Evolutionary conservation across 192 early-diverging fungal genomes (phyloP).

Genomic region (Dispira simplex): DNA sequence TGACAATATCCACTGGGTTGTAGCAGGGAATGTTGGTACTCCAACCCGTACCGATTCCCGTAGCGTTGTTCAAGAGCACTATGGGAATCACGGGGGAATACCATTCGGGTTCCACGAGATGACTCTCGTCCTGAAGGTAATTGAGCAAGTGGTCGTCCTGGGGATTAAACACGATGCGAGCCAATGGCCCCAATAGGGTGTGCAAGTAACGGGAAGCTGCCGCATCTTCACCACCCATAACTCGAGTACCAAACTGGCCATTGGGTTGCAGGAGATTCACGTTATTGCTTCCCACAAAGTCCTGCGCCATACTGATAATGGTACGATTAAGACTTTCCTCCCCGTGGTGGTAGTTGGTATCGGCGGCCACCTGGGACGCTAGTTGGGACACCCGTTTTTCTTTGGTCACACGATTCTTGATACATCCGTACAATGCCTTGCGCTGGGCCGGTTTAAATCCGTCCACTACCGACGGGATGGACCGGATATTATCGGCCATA

Average conservation of each 20-base stretch:
- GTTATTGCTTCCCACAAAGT: slow-evolving; percentile 94
- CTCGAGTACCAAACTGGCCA: slow-evolving; percentile 86
- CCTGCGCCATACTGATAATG: slow-evolving; percentile 86
- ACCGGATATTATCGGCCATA: slow-evolving; percentile 87
- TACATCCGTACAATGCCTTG: slow-evolving; percentile 78
- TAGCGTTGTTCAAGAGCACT: slow-evolving; percentile 83
- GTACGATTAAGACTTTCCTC: slow-evolving; percentile 68
- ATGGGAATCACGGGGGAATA: slow-evolving; percentile 88
- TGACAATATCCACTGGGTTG: slow-evolving; percentile 79
- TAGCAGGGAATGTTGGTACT: slow-evolving; percentile 68
- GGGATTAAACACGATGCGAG: slow-evolving; percentile 61
- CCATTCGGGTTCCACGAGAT: slow-evolving; percentile 89
- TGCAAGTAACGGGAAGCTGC: slow-evolving; percentile 97
- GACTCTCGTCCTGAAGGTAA: slow-evolving; percentile 78
- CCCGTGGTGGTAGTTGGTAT: slow-evolving; percentile 91
- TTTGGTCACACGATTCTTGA: slow-evolving; percentile 61
- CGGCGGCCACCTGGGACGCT: slow-evolving; percentile 76
- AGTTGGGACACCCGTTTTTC: slow-evolving; percentile 88
- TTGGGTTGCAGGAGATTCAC: slow-evolving; percentile 64
- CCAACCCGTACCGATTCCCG: slow-evolving; percentile 95
- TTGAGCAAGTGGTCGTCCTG: slow-evolving; percentile 71
- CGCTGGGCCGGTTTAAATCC: slow-evolving; percentile 95
- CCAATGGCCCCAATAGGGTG: slow-evolving; percentile 52
- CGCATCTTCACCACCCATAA: slow-evolving; percentile 83
- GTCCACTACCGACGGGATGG: slow-evolving; percentile 88